Evolutionary conservation across 768 basidiomycete species (phyloP).

Genomic region (Serendipita sp.): DNA sequence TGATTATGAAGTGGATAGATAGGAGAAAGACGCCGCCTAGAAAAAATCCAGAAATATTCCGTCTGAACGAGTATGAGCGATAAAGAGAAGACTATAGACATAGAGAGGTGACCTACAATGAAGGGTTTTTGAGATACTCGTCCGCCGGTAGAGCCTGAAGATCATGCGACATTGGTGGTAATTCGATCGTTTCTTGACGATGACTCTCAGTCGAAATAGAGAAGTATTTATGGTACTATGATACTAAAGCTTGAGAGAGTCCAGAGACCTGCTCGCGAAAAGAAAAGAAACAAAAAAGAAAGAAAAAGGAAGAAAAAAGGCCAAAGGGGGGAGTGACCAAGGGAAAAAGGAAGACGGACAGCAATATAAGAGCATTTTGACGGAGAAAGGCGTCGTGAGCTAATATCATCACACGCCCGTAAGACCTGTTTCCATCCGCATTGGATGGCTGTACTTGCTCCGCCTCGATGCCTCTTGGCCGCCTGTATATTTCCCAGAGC

Average conservation of each 20-base stretch:
- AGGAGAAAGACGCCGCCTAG: slow-evolving; percentile 6
- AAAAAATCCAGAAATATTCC: slow-evolving; percentile 4
- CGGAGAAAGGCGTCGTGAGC: no score
- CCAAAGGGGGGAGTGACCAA: no score
- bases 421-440: no score
- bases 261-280: not conserved
- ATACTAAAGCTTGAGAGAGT: not conserved
- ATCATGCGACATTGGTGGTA: not conserved
- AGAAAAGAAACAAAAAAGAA: not conserved
- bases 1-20: not conserved
- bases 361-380: no score
- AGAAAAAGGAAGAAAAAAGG: not conserved
- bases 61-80: not conserved
- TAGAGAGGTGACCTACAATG: not conserved
- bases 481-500: no score
- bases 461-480: no score
- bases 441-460: no score
- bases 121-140: not conserved
- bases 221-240: not conserved
- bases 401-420: no score
- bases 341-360: no score
- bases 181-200: no score
- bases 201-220: no score
- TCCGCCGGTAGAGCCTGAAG: slow-evolving; percentile 3
- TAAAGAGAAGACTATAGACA: not conserved